phyloP scores from a whole-genome alignment of 768 basidiomycete species.

The Pilatotrama ljubarskyi region DNA sequence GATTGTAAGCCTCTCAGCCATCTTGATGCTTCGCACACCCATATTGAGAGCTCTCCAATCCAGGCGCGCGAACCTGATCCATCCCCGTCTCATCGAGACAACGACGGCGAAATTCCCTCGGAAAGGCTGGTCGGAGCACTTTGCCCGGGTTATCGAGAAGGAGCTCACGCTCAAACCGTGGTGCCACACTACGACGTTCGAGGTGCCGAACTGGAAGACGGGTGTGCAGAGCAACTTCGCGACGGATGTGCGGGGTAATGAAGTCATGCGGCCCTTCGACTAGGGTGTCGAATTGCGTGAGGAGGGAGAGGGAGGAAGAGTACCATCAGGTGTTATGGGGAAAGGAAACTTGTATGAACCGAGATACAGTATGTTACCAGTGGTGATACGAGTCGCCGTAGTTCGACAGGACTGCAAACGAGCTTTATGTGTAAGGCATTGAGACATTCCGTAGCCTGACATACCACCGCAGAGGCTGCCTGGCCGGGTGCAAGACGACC shows the following conservation, averaged over 20 bases:
- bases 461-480: too few relatives aligned
- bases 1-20: constrained; percentile 35
- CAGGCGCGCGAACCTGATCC: constrained; percentile 46
- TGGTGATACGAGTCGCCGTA: too few relatives aligned
- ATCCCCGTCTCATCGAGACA: constrained; percentile 41
- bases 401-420: too few relatives aligned
- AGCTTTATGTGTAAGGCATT: too few relatives aligned
- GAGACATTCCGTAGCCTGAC: too few relatives aligned
- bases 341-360: too few relatives aligned
- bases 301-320: background rate
- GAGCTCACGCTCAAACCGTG: constrained; percentile 49
- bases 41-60: background rate
- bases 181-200: constrained; percentile 52
- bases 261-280: constrained; percentile 43
- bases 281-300: constrained; percentile 15
- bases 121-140: constrained; percentile 46
- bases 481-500: too few relatives aligned
- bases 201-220: constrained; percentile 44
- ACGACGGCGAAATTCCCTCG: constrained; percentile 45
- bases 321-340: background rate
- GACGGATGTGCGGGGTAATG: constrained; percentile 46
- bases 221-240: constrained; percentile 49
- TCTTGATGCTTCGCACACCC: background rate
- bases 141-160: constrained; percentile 43
- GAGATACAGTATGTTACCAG: too few relatives aligned